Evolutionary conservation across 768 basidiomycete genomes (phyloP), one percentile per base, ranked within the genome.

Genomic region (Kondoa malvinella): DNA sequence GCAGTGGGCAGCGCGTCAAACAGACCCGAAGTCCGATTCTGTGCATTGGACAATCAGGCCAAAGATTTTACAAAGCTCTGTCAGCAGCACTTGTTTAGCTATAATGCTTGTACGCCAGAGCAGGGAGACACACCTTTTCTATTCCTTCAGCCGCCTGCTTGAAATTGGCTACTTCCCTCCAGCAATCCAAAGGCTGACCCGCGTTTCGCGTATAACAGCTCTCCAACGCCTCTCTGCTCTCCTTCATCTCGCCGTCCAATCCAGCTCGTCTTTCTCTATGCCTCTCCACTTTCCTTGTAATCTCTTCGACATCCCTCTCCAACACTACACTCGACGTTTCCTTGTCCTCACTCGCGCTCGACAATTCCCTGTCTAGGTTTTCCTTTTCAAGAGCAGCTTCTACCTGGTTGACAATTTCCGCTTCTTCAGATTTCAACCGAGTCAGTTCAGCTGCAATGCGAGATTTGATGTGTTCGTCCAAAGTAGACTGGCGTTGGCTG

Each of bases 351-450:
- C 56, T 57, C 31, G 66, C 66, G 29, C 27, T 14, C 2, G 56
- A 27, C n/a, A n/a, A 27, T 67, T 91, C 89, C 67, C 82, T 81
- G 76, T 90, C 87, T 64, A 92, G 76, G 77, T 92, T 92, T 79
- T 92, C 89, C 79, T 85, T 86, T 80, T 92, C 87, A 61, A 92
- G 80, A 1, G 87, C 88, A 33, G 76, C 79, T 73, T 88, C 86
- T 34, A 92, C 89, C 78, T 89, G 83, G 60, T 80, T 78, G 57
- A 82, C 83, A 14, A 92, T 85, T 34, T 79, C 76, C 68, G 84
- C 83, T 76, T 89, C 89, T 74, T 88, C 84, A 31, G 80, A 78
- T 33, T 82, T 84, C 71, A 92, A 79, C 56, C 81, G 82, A 31
- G 80, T 77, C 21, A 89, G 78, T 76, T 89, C 88, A 56, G 79